A percentile compares a stretch with the other conserved stretches of the same genome.
Evolutionary conservation across 208 protist genomes (phyloP).

Genomic region (Vickermania spadyakhi): DNA sequence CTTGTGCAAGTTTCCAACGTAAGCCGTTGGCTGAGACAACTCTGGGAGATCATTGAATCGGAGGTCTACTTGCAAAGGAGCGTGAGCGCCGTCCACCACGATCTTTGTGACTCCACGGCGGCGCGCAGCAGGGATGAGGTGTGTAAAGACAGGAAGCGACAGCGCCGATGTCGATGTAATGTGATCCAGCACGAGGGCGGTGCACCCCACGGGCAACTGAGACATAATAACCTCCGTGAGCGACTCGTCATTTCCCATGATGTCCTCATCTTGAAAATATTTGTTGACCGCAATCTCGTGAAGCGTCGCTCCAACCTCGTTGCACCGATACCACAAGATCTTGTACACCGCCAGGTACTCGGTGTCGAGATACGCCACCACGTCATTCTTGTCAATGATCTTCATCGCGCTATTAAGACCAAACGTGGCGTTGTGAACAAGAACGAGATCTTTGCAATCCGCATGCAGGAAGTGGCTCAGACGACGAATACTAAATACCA

Average conservation of each 20-base stretch:
- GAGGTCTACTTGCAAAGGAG: conserved; percentile 62
- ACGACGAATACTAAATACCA: conserved; percentile 67
- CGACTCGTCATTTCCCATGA: conserved; percentile 58
- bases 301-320: conserved; percentile 48
- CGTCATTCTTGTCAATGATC: conserved; percentile 53
- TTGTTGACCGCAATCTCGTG: conserved; percentile 59
- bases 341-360: conserved; percentile 88
- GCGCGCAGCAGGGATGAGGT: conserved; percentile 72
- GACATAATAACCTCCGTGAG: conserved; percentile 44
- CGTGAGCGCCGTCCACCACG: conserved; percentile 88
- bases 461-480: conserved; percentile 68
- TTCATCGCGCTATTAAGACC: conserved; percentile 81
- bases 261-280: conserved; percentile 38
- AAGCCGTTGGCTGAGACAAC: conserved; percentile 54
- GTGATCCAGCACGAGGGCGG: conserved; percentile 75
- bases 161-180: conserved; percentile 82
- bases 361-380: conserved; percentile 71
- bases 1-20: conserved; percentile 88
- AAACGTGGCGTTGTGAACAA: conserved; percentile 87
- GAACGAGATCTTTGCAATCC: conserved; percentile 63
- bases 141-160: conserved; percentile 65
- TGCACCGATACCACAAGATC: conserved; percentile 80
- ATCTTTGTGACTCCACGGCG: conserved; percentile 53
- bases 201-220: conserved; percentile 63
- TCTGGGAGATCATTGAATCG: conserved; percentile 49